phyloP scores from a whole-genome alignment of 2,329 filamentous ascomycete genomes.

The Metarhizium humberi region DNA sequence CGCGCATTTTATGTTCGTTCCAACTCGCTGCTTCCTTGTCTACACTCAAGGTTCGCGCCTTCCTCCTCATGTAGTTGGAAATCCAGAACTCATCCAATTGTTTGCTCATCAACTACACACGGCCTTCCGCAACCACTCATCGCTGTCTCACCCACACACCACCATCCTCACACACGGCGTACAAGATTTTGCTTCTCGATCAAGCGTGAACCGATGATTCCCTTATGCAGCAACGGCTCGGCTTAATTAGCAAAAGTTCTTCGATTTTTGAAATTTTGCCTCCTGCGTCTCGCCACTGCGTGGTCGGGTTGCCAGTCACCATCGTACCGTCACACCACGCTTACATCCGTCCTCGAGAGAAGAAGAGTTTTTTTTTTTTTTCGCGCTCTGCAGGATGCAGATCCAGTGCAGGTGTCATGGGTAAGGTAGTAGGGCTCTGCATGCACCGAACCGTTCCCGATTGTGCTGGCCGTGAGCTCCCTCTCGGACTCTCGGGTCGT shows the following conservation, averaged over 20 bases:
- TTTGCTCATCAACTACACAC: neutral
- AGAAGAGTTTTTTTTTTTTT: neutral
- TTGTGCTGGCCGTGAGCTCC: neutral
- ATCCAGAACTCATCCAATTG: no score
- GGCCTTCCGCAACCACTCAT: neutral
- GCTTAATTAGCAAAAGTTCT: conserved; percentile 1
- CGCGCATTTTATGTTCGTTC: neutral
- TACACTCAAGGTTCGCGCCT: neutral
- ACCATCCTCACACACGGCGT: neutral
- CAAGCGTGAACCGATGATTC: neutral
- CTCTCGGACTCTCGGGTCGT: neutral
- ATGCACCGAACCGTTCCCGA: neutral
- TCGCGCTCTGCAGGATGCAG: neutral
- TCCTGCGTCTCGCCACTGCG: neutral
- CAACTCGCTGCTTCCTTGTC: neutral
- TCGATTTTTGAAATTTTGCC: neutral
- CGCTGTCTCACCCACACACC: neutral
- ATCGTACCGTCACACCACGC: neutral
- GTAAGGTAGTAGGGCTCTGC: neutral
- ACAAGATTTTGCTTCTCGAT: neutral
- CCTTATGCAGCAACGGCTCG: conserved; percentile 1
- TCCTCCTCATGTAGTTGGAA: neutral
- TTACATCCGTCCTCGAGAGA: neutral
- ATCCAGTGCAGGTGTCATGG: neutral
- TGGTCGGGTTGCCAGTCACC: neutral